Evolutionary conservation across 2,329 filamentous ascomycete species (phyloP).

Genomic region (Claviceps cyperi): DNA sequence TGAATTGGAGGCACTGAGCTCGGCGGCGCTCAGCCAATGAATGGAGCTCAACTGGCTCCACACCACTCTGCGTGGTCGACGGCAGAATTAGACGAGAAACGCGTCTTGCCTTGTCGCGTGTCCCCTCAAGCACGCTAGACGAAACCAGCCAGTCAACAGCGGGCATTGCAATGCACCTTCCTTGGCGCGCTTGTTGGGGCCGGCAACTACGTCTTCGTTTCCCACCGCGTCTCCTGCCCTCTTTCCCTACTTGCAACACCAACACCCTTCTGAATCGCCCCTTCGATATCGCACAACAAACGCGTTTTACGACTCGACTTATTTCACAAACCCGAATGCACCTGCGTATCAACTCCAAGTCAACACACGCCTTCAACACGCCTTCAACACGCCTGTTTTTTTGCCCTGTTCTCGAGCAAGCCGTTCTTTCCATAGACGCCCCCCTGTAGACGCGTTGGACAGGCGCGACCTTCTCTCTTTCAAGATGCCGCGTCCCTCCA

Average conservation of each 20-base stretch:
- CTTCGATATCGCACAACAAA: not conserved
- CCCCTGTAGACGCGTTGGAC: not conserved
- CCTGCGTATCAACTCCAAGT: not conserved
- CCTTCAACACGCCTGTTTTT: not conserved
- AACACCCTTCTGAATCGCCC: not conserved
- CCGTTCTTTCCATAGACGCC: not conserved
- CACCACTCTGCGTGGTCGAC: not conserved
- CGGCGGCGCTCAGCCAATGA: not conserved
- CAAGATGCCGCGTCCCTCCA: slow-evolving; percentile 5
- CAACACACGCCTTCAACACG: not conserved
- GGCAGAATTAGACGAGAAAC: not conserved
- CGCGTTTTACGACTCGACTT: too few species aligned
- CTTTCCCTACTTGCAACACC: not conserved
- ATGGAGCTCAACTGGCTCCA: not conserved
- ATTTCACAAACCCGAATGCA: not conserved
- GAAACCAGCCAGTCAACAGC: not conserved
- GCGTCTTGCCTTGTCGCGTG: not conserved
- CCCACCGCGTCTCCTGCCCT: not conserved
- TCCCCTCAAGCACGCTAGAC: not conserved
- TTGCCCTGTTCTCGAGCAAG: not conserved
- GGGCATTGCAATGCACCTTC: not conserved
- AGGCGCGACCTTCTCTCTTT: not conserved
- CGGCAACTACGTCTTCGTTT: not conserved
- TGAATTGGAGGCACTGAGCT: not conserved
- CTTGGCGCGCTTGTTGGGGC: not conserved